phyloP scores from a whole-genome alignment of 1,284 basidiomycete species.

The Microbotryum lychnidis-dioicae region DNA sequence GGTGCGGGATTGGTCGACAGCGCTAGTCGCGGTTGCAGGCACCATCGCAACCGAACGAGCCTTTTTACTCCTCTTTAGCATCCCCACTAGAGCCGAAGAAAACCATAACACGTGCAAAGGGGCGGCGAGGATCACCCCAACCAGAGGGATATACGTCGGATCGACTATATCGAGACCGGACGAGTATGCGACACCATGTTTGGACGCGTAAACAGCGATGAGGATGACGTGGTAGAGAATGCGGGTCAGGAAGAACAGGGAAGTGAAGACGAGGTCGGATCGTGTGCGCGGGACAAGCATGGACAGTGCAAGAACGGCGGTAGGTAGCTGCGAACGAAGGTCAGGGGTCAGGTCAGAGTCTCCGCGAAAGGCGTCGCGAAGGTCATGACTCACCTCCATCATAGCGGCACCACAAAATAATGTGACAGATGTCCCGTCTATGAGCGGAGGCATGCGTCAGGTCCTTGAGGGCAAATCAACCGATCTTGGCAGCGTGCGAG shows the following conservation, averaged over 20 bases:
- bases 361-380: not conserved
- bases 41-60: not conserved
- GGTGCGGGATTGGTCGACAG: not conserved
- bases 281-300: constrained; percentile 47
- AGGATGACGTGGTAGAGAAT: constrained; percentile 49
- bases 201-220: not conserved
- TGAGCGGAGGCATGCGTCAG: constrained; percentile 21
- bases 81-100: not conserved
- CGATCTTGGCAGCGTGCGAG: not conserved
- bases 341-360: not conserved
- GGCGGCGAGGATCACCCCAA: constrained; percentile 2
- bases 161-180: not conserved
- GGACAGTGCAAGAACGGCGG: constrained; percentile 50
- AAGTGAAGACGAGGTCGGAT: constrained; percentile 50
- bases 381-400: constrained; percentile 45
- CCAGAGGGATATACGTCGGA: too few species aligned
- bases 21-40: not conserved
- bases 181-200: not conserved
- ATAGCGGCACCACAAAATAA: constrained; percentile 48
- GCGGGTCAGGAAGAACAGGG: constrained; percentile 51
- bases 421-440: constrained; percentile 43
- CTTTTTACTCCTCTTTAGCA: not conserved
- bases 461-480: too few species aligned
- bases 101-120: constrained; percentile 14
- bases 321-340: constrained; percentile 46